phyloP scores from a whole-genome alignment of 176 grass and related monocot genomes.

The Oryza glaberrima region DNA sequence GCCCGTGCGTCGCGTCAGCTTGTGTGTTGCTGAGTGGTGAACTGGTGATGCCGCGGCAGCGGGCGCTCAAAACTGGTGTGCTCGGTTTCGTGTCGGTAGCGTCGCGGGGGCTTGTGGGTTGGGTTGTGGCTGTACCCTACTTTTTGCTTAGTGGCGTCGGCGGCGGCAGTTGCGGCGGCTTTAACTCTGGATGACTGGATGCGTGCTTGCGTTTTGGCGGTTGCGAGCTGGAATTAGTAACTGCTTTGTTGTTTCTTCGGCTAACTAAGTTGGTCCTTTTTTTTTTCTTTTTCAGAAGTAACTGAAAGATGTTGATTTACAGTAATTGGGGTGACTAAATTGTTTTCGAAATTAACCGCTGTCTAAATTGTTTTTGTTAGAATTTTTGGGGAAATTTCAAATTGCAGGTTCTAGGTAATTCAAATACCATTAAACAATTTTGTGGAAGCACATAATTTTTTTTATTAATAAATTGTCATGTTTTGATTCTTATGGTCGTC shows the following conservation, averaged over 20 bases:
- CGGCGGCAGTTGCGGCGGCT: constrained; percentile 12
- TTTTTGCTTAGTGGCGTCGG: constrained; percentile 14
- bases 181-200: constrained; percentile 32
- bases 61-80: constrained; percentile 15
- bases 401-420: constrained; percentile 4
- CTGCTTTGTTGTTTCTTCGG: constrained; percentile 25
- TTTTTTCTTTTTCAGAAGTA: background rate
- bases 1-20: background rate
- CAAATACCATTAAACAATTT: background rate
- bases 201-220: constrained; percentile 23
- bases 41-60: background rate
- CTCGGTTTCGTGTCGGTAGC: constrained; percentile 31
- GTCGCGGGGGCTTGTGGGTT: background rate
- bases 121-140: background rate
- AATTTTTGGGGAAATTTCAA: background rate
- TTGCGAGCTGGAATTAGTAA: constrained; percentile 6
- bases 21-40: background rate
- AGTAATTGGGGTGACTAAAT: background rate
- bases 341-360: background rate
- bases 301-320: constrained; percentile 28
- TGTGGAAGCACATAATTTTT: background rate
- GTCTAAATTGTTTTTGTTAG: background rate
- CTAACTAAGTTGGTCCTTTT: constrained; percentile 17
- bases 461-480: background rate
- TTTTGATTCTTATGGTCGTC: background rate